phyloP scores from a whole-genome alignment of 2,329 filamentous ascomycete species.

The Madurella mycetomatis region DNA sequence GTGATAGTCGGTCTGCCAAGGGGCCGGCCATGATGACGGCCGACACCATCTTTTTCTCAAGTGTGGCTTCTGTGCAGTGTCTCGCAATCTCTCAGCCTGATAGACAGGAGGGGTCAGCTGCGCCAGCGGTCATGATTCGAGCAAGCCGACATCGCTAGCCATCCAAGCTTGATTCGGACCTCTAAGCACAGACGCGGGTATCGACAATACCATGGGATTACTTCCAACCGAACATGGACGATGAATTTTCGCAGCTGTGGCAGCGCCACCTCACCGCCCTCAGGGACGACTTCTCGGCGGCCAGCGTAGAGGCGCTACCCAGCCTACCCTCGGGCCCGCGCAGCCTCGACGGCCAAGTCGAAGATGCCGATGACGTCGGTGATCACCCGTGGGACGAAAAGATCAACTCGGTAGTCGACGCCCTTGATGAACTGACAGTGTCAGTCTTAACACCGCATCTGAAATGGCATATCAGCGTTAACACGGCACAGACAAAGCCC shows the following conservation, averaged over 20 bases:
- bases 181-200: background rate
- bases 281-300: slow-evolving; percentile 16
- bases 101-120: no score
- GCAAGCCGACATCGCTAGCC: background rate
- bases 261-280: slow-evolving; percentile 19
- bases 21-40: no score
- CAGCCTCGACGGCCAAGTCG: slow-evolving; percentile 1
- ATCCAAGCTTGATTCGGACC: background rate
- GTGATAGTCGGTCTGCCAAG: background rate
- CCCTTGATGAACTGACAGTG: slow-evolving; percentile 19
- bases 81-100: no score
- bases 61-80: no score
- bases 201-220: background rate
- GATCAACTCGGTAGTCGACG: slow-evolving; percentile 19
- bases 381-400: slow-evolving; percentile 17
- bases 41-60: no score
- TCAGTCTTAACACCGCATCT: background rate
- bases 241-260: slow-evolving; percentile 21
- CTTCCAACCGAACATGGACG: slow-evolving; percentile 1
- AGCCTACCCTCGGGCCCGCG: slow-evolving; percentile 6
- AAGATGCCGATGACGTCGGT: background rate
- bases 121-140: no score
- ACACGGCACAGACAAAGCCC: slow-evolving; percentile 13
- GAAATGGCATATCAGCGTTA: no score
- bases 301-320: slow-evolving; percentile 12